Evolutionary conservation across 768 basidiomycete species (phyloP), one percentile per base, ranked within the genome.

Genomic region (Boletus subparvulus): DNA sequence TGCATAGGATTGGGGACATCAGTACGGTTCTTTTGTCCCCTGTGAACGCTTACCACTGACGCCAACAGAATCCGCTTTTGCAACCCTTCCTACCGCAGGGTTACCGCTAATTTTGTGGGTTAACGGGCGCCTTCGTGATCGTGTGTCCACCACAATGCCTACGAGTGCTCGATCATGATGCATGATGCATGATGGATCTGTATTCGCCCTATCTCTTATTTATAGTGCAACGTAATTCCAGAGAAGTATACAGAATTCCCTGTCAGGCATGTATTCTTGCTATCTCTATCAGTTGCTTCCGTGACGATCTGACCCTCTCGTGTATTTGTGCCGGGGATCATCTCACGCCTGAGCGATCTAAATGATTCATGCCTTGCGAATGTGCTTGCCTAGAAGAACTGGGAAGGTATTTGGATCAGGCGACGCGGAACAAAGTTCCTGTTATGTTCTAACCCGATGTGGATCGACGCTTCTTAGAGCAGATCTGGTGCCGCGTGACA

Each of bases 181-280:
- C 44, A 4, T 26, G 4, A 32, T 21, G 9, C 44, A 4, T 26
- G 4, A 32, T 21, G 9, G 36, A 47, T 49, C 26, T 30, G 16
- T 41, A 28, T 43, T 35, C 44, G n/a, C 47, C 42, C 39, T 54
- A 53, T 62, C 56, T 11, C 43, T 45, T 30, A 10, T 42, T 52
- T 36, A 44, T 52, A 45, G 51, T 26, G 10, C 32, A 46, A 44
- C 7, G 46, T 33, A 6, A 24, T 32, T 44, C 41, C 39, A n/a
- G 17, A 41, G 9, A 36, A 24, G 17, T 41, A 3, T 32, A 41
- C 28, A 44, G 3, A 37, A 12, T 4, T 51, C 35, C n/a, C 4
- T 14, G 2, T 47, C 41, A 41, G 26, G 61, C 47, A 60, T 50
- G 50, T 65, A 62, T 62, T 62, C 21, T 67, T 68, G 65, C 8